Percentiles rank a stretch among this genome's conserved stretches.
Evolutionary conservation across 768 basidiomycete genomes (phyloP).

Genomic region (Tylopilus plumbeoviolaceoides): DNA sequence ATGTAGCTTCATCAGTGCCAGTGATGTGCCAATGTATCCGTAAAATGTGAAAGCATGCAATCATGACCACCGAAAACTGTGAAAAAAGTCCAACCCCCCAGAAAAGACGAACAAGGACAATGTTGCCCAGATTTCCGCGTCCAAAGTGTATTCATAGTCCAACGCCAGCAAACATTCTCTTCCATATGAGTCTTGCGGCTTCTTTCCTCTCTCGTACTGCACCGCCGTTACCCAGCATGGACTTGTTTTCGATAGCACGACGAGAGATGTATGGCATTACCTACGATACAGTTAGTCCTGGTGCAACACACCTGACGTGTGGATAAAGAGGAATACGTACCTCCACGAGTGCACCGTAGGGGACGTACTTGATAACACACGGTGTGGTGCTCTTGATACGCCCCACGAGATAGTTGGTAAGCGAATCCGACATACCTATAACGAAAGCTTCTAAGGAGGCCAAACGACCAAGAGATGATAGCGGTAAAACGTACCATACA

Average conservation of each 20-base stretch:
- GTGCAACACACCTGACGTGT: no score
- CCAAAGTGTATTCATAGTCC: constrained; percentile 13
- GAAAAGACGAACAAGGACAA: neutral
- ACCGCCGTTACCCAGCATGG: constrained; percentile 69
- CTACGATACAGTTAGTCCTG: constrained; percentile 28
- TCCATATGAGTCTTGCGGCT: constrained; percentile 27
- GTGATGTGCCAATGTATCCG: neutral
- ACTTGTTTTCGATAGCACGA: constrained; percentile 91
- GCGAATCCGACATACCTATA: constrained; percentile 33
- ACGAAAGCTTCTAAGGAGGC: neutral
- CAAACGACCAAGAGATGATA: neutral
- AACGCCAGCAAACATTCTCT: constrained; percentile 28
- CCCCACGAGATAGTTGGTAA: no score
- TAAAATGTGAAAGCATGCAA: neutral
- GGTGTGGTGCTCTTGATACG: no score
- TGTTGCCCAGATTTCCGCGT: neutral
- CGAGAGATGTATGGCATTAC: constrained; percentile 89
- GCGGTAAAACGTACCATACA: constrained; percentile 59
- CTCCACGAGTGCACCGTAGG: constrained; percentile 69
- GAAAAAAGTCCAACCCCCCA: neutral
- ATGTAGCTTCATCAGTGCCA: neutral
- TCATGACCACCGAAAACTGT: neutral
- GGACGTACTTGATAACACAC: constrained; percentile 79
- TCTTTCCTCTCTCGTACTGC: constrained; percentile 41
- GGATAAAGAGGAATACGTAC: constrained; percentile 30